phyloP scores from a whole-genome alignment of 2,329 filamentous ascomycete species.

The Clathrospora elynae region DNA sequence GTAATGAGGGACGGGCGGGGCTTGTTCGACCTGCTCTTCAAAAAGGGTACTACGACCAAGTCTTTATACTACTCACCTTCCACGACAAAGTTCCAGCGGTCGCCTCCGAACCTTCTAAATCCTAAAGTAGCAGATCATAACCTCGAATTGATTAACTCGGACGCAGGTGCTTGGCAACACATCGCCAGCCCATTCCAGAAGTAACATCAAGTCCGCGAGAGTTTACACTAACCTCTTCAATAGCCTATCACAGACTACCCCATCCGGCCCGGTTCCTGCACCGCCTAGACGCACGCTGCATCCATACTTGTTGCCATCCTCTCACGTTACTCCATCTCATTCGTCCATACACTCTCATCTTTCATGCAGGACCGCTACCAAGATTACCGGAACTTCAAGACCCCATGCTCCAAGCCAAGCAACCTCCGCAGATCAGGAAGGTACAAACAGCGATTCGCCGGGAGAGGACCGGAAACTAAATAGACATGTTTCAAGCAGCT shows the following conservation, averaged over 20 bases:
- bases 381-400: constrained; percentile 9
- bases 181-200: constrained; percentile 17
- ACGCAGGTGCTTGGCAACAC: background rate
- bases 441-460: constrained; percentile 22
- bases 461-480: constrained; percentile 5
- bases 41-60: background rate
- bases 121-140: constrained; percentile 19
- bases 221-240: background rate
- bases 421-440: constrained; percentile 29
- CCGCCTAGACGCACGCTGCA: constrained; percentile 3
- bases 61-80: constrained; percentile 12
- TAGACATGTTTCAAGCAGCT: constrained; percentile 24
- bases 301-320: constrained; percentile 12
- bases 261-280: constrained; percentile 6
- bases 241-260: constrained; percentile 10
- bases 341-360: constrained; percentile 4
- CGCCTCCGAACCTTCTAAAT: constrained; percentile 19
- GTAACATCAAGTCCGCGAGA: constrained; percentile 18
- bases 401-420: constrained; percentile 4
- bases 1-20: constrained; percentile 12
- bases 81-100: constrained; percentile 10
- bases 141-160: constrained; percentile 21
- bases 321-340: constrained; percentile 21
- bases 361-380: constrained; percentile 6
- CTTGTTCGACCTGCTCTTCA: constrained; percentile 8